Conservation (phyloP, 345 rosid species). For the Populus pruinosa region DNA sequence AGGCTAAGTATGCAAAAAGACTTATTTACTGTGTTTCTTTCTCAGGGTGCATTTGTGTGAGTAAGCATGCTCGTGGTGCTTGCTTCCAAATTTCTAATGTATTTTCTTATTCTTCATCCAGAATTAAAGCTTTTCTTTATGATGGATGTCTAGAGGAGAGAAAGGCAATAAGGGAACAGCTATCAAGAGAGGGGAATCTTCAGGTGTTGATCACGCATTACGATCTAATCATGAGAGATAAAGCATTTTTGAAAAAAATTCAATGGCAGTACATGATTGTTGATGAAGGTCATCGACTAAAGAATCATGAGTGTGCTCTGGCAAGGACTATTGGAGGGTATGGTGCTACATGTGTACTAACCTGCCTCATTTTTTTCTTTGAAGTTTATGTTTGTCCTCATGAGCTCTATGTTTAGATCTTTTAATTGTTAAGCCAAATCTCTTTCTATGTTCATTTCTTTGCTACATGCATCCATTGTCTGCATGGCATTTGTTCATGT, state of each 20-base stretch:
- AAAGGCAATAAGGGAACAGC: conserved; percentile 76
- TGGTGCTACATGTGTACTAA: background rate
- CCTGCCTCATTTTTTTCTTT: background rate
- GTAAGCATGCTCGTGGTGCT: background rate
- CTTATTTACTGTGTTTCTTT: background rate
- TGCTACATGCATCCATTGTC: background rate
- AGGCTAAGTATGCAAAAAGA: conserved; percentile 42
- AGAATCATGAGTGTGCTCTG: conserved; percentile 94
- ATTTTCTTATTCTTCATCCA: conserved; percentile 33
- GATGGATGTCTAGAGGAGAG: conserved; percentile 98
- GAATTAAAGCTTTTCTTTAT: conserved; percentile 86
- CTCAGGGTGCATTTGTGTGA: background rate
- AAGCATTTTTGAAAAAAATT: conserved; percentile 85
- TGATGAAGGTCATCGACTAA: conserved; percentile 98
- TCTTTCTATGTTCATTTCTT: background rate
- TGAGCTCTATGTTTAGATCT: background rate
- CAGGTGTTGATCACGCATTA: conserved; percentile 91
- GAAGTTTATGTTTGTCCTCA: background rate
- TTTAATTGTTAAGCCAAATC: background rate
- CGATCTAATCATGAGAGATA: conserved; percentile 98
- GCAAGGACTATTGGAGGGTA: conserved; percentile 92
- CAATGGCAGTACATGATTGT: conserved; percentile 92
- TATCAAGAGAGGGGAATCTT: conserved; percentile 62
- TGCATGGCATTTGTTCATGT: background rate
- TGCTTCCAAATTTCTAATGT: conserved; percentile 16